A percentile compares a stretch with the other conserved stretches of the same genome.
Evolutionary conservation across 2,329 filamentous ascomycete species (phyloP).

Genomic region (Allantophomopsis cytisporea): DNA sequence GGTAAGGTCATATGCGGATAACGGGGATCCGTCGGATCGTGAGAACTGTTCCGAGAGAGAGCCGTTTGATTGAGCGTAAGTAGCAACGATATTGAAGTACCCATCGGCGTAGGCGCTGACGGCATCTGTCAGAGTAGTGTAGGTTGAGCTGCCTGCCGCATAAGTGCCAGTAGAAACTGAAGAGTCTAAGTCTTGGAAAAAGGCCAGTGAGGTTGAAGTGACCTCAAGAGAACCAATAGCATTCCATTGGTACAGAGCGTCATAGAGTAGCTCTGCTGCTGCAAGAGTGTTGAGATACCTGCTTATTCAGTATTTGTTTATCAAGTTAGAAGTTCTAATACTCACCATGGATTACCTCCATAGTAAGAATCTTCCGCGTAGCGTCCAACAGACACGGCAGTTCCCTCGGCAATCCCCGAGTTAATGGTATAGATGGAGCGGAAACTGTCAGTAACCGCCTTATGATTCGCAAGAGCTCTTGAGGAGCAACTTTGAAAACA

Average conservation of each 20-base stretch:
- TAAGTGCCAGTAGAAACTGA: conserved; percentile 50
- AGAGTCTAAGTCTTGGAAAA: conserved; percentile 56
- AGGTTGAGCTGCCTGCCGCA: conserved; percentile 40
- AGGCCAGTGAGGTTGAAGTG: conserved; percentile 48
- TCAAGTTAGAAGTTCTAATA: not conserved
- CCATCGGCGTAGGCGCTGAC: conserved; percentile 50
- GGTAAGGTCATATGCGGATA: conserved; percentile 54
- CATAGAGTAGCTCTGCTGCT: conserved; percentile 69
- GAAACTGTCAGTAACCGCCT: conserved; percentile 64
- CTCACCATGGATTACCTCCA: conserved; percentile 62
- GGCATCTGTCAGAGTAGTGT: conserved; percentile 46
- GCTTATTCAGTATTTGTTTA: not conserved
- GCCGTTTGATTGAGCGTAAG: conserved; percentile 43
- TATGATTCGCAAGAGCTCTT: conserved; percentile 59
- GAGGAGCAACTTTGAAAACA: conserved; percentile 14
- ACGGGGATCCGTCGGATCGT: conserved; percentile 33
- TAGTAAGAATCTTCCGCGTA: conserved; percentile 65
- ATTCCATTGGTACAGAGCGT: conserved; percentile 61
- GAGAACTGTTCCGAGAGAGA: conserved; percentile 55
- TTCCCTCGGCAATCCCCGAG: conserved; percentile 41
- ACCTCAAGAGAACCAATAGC: conserved; percentile 48
- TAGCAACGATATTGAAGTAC: conserved; percentile 32
- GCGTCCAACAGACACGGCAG: conserved; percentile 48
- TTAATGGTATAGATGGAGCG: conserved; percentile 59
- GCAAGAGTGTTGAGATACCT: conserved; percentile 58